phyloP scores from a whole-genome alignment of 768 basidiomycete genomes.

The Auricularia sp. region DNA sequence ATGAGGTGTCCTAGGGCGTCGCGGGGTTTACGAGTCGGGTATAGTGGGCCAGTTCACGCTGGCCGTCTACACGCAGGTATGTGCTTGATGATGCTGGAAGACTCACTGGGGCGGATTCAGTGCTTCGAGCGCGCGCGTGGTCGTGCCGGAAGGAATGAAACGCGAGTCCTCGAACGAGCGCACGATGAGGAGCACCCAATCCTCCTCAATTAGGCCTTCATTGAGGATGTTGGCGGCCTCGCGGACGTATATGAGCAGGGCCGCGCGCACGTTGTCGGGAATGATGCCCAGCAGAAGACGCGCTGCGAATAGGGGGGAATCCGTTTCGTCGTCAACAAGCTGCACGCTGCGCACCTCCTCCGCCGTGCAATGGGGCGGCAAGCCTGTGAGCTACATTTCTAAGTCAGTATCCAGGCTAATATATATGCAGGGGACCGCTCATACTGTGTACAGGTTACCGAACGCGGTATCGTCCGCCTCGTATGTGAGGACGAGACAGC shows the following conservation, averaged over 20 bases:
- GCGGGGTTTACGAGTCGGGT: background rate
- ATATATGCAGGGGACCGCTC: background rate
- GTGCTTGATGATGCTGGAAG: background rate
- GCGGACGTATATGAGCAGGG: background rate
- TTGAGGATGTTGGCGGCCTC: background rate
- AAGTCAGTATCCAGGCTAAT: background rate
- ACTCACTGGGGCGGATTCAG: background rate
- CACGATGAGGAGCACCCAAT: background rate
- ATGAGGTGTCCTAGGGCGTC: background rate
- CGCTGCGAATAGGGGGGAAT: background rate
- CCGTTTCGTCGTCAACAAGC: background rate
- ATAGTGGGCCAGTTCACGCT: background rate
- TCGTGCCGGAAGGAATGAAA: background rate
- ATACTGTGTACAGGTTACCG: background rate
- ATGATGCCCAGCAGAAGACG: background rate
- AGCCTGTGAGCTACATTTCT: background rate
- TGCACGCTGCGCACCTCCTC: background rate
- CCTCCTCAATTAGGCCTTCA: background rate
- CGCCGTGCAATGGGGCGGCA: background rate
- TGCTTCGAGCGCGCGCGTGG: background rate
- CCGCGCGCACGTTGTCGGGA: background rate
- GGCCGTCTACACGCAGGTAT: background rate
- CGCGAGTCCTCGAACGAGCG: conserved; percentile 1
- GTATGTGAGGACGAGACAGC: background rate
- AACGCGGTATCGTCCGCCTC: background rate